Evolutionary conservation across 352 stramenopile genomes (phyloP).

Genomic region (Poterioochromonas sp.): DNA sequence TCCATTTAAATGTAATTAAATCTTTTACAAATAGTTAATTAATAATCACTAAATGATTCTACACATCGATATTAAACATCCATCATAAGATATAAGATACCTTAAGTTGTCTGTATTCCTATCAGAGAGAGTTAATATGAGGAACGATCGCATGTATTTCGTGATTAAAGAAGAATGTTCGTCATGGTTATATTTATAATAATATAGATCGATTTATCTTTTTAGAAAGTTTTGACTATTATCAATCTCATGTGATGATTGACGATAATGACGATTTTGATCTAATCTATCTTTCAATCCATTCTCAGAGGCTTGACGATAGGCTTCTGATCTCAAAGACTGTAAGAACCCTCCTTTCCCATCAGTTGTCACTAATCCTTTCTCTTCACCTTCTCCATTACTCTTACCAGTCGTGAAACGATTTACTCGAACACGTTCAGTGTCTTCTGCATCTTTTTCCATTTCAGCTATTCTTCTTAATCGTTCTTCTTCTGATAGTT

Average conservation of each 20-base stretch:
- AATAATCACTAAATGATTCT: too few relatives aligned
- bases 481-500: background rate
- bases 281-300: background rate
- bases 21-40: too few relatives aligned
- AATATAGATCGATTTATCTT: too few relatives aligned
- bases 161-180: too few relatives aligned
- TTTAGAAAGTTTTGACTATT: background rate
- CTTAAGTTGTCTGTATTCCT: too few relatives aligned
- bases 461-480: background rate
- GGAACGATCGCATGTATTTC: too few relatives aligned
- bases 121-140: too few relatives aligned
- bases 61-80: too few relatives aligned
- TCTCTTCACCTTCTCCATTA: background rate
- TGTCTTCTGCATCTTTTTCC: background rate
- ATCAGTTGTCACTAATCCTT: too few relatives aligned
- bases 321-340: background rate
- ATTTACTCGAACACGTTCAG: background rate
- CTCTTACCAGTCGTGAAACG: background rate
- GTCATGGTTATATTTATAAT: too few relatives aligned
- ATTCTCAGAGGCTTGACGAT: background rate
- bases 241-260: background rate
- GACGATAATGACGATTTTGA: background rate
- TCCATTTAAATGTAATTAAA: too few relatives aligned
- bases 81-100: too few relatives aligned
- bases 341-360: constrained; percentile 5